These are phyloP conservation scores for Yamadazyma taylorii DNA, from an alignment of 1,139 yeast genomes.

Conservation along the genomic window DNA sequence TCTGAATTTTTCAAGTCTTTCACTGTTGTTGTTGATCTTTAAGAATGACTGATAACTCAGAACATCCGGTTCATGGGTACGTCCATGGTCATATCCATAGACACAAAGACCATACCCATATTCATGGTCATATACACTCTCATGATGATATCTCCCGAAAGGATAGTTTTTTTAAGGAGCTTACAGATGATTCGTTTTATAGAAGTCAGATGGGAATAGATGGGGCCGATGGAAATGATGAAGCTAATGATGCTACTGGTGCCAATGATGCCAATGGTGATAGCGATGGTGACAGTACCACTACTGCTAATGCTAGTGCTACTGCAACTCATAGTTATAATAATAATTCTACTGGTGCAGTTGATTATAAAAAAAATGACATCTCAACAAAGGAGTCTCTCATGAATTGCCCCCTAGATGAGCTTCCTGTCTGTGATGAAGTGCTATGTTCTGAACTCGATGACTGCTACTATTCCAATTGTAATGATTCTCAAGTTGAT, in stretches of 20 bases:
- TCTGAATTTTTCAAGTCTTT: too few relatives aligned
- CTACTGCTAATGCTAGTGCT: neutral
- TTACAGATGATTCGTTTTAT: too few relatives aligned
- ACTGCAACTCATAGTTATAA: too few relatives aligned
- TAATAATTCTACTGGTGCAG: too few relatives aligned
- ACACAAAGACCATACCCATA: slow-evolving; percentile 62
- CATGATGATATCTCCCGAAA: slow-evolving; percentile 24
- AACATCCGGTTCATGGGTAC: slow-evolving; percentile 45
- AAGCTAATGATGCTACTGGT: too few relatives aligned
- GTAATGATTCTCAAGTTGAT: slow-evolving; percentile 23
- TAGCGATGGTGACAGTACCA: neutral
- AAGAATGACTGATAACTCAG: neutral
- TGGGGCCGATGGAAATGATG: too few relatives aligned
- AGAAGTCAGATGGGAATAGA: too few relatives aligned
- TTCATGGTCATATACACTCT: slow-evolving; percentile 68
- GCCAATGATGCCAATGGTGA: neutral
- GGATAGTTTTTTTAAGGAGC: neutral
- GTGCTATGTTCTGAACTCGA: slow-evolving; percentile 47
- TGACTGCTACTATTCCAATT: slow-evolving; percentile 42
- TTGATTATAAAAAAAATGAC: neutral
- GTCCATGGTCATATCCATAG: slow-evolving; percentile 72
- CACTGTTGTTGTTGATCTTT: neutral
- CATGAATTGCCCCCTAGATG: slow-evolving; percentile 23
- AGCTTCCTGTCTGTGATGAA: slow-evolving; percentile 37
- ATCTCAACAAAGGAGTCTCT: neutral